These are phyloP conservation scores for Russula olivacea DNA, from an alignment of 768 basidiomycete species.

Conservation along the genomic window DNA sequence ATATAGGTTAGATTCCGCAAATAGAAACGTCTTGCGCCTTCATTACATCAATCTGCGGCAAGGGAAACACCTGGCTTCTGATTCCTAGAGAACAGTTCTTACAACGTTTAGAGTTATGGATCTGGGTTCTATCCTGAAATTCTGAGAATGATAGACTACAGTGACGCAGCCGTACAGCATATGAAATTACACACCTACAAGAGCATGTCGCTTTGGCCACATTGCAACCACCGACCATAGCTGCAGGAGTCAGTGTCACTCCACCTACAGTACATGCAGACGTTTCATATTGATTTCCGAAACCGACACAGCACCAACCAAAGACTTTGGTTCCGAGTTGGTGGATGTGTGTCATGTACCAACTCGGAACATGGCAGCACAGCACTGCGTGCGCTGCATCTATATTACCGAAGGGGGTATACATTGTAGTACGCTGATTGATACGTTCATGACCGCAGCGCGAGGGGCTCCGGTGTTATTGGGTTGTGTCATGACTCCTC, in stretches of 20 bases:
- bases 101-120: not conserved
- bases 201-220: not conserved
- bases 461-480: not conserved
- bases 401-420: not conserved
- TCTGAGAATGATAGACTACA: not conserved
- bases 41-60: not conserved
- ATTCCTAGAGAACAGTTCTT: not conserved
- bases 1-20: constrained; percentile 27
- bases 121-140: not conserved
- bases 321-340: not conserved
- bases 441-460: not conserved
- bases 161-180: not conserved
- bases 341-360: not conserved
- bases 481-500: constrained; percentile 1
- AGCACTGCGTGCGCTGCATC: not conserved
- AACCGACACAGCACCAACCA: not conserved
- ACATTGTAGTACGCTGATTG: not conserved
- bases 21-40: not conserved
- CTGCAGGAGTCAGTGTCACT: not conserved
- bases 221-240: not conserved
- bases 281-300: not conserved
- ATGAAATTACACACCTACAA: too few species aligned
- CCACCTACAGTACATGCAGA: not conserved
- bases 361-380: not conserved
- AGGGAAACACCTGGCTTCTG: not conserved